Conservation (phyloP, 2,329 filamentous ascomycete species). For the Cladosporium colombiae region DNA sequence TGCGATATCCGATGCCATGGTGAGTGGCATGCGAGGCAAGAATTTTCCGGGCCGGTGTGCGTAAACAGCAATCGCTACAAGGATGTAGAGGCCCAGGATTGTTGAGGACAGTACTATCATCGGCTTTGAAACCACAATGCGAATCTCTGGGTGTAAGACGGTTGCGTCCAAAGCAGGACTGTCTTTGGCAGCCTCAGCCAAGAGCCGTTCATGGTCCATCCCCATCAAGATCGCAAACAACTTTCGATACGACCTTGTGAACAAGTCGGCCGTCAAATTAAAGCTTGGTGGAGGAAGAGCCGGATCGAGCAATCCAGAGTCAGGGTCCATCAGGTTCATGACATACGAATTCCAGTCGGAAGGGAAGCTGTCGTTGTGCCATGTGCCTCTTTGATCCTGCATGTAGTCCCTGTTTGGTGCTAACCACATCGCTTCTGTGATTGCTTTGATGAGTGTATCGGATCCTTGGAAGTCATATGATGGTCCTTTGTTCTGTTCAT, state of each 20-base stretch:
- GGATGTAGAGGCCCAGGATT: constrained; percentile 48
- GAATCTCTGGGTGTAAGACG: constrained; percentile 34
- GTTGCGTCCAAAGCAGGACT: constrained; percentile 22
- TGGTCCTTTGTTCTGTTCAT: background rate
- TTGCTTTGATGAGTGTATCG: background rate
- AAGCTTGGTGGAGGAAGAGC: constrained; percentile 37
- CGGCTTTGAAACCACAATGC: constrained; percentile 52
- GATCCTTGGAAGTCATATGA: background rate
- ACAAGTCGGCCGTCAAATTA: constrained; percentile 24
- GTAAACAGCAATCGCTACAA: constrained; percentile 50
- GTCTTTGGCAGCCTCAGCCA: constrained; percentile 30
- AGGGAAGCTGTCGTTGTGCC: constrained; percentile 52
- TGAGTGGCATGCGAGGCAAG: constrained; percentile 55
- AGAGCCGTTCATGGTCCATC: constrained; percentile 43
- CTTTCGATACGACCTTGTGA: constrained; percentile 38
- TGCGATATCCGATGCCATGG: constrained; percentile 50
- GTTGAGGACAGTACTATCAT: constrained; percentile 50
- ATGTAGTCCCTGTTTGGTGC: too few species aligned
- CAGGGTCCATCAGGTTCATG: constrained; percentile 36
- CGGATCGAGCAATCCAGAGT: constrained; percentile 41
- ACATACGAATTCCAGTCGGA: constrained; percentile 53
- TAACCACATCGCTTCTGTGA: background rate
- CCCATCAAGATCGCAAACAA: constrained; percentile 50
- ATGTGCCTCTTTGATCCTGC: constrained; percentile 30
- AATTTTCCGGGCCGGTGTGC: constrained; percentile 42